Percentiles rank a stretch among this genome's conserved stretches.
Evolutionary conservation across 2,329 filamentous ascomycete species (phyloP).

Genomic region (Verticillium nubilum): DNA sequence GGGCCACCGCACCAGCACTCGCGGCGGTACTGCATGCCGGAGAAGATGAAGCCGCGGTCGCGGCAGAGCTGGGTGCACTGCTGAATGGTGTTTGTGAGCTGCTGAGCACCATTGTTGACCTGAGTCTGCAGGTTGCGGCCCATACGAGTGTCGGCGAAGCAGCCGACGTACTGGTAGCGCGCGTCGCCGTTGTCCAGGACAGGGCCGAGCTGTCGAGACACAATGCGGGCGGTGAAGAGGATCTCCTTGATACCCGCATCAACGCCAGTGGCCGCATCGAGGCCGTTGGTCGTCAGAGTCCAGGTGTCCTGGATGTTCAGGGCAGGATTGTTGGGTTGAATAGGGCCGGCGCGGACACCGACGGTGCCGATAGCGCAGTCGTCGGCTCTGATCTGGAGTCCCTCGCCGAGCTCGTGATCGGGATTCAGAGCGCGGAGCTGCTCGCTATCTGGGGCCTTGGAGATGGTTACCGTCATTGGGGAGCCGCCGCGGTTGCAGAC

Average conservation of each 20-base stretch:
- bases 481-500: slow-evolving; percentile 31
- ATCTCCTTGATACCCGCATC: slow-evolving; percentile 31
- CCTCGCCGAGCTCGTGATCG: slow-evolving; percentile 24
- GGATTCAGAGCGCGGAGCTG: slow-evolving; percentile 26
- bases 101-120: slow-evolving; percentile 16
- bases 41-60: slow-evolving; percentile 22
- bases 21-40: slow-evolving; percentile 25
- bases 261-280: slow-evolving; percentile 15
- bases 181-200: slow-evolving; percentile 22
- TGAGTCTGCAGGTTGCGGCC: slow-evolving; percentile 25
- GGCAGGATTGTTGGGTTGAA: slow-evolving; percentile 22
- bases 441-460: slow-evolving; percentile 25
- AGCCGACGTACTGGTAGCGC: slow-evolving; percentile 29
- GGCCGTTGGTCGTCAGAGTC: slow-evolving; percentile 35
- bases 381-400: slow-evolving; percentile 23
- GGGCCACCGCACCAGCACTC: slow-evolving; percentile 24
- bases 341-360: slow-evolving; percentile 21
- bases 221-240: slow-evolving; percentile 23
- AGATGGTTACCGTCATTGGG: slow-evolving; percentile 28
- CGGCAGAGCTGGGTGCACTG: slow-evolving; percentile 24
- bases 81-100: slow-evolving; percentile 24
- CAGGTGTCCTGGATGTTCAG: slow-evolving; percentile 24
- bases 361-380: slow-evolving; percentile 23
- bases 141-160: slow-evolving; percentile 27
- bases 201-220: slow-evolving; percentile 28